Evolutionary conservation across 495 filamentous ascomycete species (phyloP).

Genomic region (Hapsidospora chrysogenum): DNA sequence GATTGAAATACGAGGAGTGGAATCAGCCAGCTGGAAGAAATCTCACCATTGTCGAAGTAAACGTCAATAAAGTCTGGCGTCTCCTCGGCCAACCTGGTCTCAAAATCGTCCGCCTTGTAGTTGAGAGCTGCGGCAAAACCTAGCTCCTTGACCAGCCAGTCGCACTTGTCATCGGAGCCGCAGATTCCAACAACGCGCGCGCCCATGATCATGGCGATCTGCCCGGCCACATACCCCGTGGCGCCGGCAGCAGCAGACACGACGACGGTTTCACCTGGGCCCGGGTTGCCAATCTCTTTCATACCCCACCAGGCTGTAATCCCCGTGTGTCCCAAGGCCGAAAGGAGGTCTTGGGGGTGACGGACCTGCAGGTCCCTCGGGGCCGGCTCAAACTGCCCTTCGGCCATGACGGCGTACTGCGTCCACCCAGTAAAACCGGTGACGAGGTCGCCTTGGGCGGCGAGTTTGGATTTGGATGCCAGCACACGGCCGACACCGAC

Average conservation of each 20-base stretch:
- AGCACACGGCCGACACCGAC: slow-evolving; percentile 35
- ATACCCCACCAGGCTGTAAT: slow-evolving; percentile 57
- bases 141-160: slow-evolving; percentile 39
- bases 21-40: slow-evolving; percentile 11
- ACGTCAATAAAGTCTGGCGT: slow-evolving; percentile 49
- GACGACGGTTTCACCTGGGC: slow-evolving; percentile 44
- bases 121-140: slow-evolving; percentile 51
- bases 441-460: slow-evolving; percentile 35
- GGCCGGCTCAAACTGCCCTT: slow-evolving; percentile 27
- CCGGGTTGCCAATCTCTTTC: slow-evolving; percentile 37
- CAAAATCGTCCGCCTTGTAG: slow-evolving; percentile 45
- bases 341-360: slow-evolving; percentile 40
- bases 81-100: slow-evolving; percentile 34
- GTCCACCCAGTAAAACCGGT: slow-evolving; percentile 39
- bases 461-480: slow-evolving; percentile 22
- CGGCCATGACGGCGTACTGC: slow-evolving; percentile 38
- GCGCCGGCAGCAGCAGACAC: slow-evolving; percentile 57
- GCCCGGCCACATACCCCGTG: slow-evolving; percentile 49
- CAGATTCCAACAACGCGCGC: slow-evolving; percentile 45
- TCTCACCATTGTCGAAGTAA: slow-evolving; percentile 48
- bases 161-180: slow-evolving; percentile 45
- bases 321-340: slow-evolving; percentile 42
- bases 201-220: slow-evolving; percentile 52
- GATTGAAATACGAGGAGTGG: neutral
- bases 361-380: slow-evolving; percentile 29